A percentile compares a stretch with the other conserved stretches of the same genome.
Evolutionary conservation across 805 yeast species (phyloP).

Genomic region (Kluyveromyces nonfermentans): DNA sequence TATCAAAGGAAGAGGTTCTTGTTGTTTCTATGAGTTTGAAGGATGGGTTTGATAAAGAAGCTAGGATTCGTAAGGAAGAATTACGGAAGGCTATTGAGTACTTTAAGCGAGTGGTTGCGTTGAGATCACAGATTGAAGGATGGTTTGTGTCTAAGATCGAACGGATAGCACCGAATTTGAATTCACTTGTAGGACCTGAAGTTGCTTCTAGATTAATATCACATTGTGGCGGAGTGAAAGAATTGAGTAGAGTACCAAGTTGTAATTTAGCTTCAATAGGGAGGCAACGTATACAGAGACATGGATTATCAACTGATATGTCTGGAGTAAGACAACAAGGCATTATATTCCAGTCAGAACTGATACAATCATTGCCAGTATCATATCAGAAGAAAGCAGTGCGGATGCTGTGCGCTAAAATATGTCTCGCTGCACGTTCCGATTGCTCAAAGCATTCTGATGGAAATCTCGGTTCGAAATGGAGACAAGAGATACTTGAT

Average conservation of each 20-base stretch:
- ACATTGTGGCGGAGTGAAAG: conserved; percentile 56
- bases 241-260: conserved; percentile 61
- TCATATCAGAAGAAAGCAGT: conserved; percentile 59
- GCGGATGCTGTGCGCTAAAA: conserved; percentile 70
- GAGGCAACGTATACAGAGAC: conserved; percentile 29
- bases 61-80: conserved; percentile 29
- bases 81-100: conserved; percentile 35
- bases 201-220: conserved; percentile 68
- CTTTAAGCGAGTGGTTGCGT: conserved; percentile 36
- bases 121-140: conserved; percentile 36
- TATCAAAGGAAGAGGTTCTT: conserved; percentile 58
- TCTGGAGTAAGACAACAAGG: conserved; percentile 56
- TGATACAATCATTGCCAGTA: conserved; percentile 50
- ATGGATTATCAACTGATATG: conserved; percentile 28
- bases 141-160: conserved; percentile 51
- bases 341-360: conserved; percentile 48
- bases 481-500: conserved; percentile 48
- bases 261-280: conserved; percentile 82
- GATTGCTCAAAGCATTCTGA: conserved; percentile 42
- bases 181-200: conserved; percentile 60
- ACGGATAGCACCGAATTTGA: conserved; percentile 68
- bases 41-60: conserved; percentile 31
- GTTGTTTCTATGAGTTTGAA: conserved; percentile 68
- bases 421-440: conserved; percentile 73
- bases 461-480: conserved; percentile 48